Evolutionary conservation across 495 filamentous ascomycete species (phyloP).

Genomic region (Daldinia decipiens): DNA sequence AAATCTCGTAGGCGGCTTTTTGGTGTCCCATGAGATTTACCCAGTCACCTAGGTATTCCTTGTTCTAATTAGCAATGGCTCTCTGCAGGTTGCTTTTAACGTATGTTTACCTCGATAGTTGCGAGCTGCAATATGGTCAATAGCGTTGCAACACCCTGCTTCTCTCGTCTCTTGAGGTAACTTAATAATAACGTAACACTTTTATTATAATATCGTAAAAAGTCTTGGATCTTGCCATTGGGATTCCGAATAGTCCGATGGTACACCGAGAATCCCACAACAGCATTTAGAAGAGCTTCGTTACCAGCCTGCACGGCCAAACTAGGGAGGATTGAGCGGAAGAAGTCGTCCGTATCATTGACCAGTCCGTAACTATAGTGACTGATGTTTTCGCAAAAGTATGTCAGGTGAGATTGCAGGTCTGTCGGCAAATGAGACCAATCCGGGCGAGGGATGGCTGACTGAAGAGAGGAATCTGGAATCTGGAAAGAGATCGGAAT

Average conservation of each 20-base stretch:
- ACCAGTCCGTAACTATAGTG: conserved; percentile 84
- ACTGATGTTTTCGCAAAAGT: conserved; percentile 77
- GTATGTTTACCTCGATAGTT: conserved; percentile 81
- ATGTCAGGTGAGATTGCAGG: conserved; percentile 80
- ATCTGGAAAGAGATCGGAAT: conserved; percentile 48
- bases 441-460: conserved; percentile 45
- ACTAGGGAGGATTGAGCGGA: conserved; percentile 74
- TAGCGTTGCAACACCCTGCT: conserved; percentile 77
- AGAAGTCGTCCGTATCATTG: conserved; percentile 72
- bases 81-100: conserved; percentile 1
- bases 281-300: conserved; percentile 85
- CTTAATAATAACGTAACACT: conserved; percentile 79
- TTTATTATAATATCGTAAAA: conserved; percentile 89
- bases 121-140: conserved; percentile 92
- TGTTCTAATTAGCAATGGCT: conserved; percentile 45
- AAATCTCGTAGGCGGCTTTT: conserved; percentile 83
- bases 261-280: conserved; percentile 92
- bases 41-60: conserved; percentile 98
- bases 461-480: conserved; percentile 42
- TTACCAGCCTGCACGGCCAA: conserved; percentile 72
- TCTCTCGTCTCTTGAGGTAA: conserved; percentile 74
- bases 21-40: conserved; percentile 91
- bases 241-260: conserved; percentile 76
- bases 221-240: conserved; percentile 77
- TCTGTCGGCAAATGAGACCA: conserved; percentile 70